A percentile compares a stretch with the other conserved stretches of the same genome.
phyloP scores from a whole-genome alignment of 2,329 filamentous ascomycete genomes.

The Passalora sequoiae region DNA sequence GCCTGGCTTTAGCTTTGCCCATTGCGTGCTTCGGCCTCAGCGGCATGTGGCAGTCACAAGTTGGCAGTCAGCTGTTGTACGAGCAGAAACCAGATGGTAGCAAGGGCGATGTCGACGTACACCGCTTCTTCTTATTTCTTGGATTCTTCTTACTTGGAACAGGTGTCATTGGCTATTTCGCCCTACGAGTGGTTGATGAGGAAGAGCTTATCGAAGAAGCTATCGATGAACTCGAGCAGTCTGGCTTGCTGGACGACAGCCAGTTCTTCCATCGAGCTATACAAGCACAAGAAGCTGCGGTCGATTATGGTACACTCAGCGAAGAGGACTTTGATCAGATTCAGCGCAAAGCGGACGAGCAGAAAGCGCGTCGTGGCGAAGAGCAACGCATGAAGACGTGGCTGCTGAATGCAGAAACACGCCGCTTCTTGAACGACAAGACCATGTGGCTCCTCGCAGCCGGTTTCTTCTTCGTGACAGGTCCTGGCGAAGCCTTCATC shows the following conservation, averaged over 20 bases:
- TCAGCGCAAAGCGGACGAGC: constrained; percentile 42
- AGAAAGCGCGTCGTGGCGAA: constrained; percentile 46
- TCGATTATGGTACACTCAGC: constrained; percentile 59
- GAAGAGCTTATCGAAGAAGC: constrained; percentile 84
- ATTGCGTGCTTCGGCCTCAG: constrained; percentile 91
- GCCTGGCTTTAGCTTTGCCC: constrained; percentile 80
- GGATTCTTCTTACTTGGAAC: constrained; percentile 63
- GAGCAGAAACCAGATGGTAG: constrained; percentile 60
- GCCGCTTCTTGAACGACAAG: constrained; percentile 73
- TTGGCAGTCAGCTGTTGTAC: constrained; percentile 72
- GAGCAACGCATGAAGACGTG: constrained; percentile 74
- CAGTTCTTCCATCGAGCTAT: constrained; percentile 60
- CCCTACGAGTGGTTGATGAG: constrained; percentile 74
- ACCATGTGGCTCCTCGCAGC: constrained; percentile 95
- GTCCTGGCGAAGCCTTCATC: constrained; percentile 94
- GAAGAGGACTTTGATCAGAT: constrained; percentile 43
- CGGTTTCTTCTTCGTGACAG: constrained; percentile 88
- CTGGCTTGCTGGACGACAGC: constrained; percentile 72
- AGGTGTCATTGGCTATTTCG: constrained; percentile 68
- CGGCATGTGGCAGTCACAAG: constrained; percentile 91
- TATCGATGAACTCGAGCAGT: constrained; percentile 84
- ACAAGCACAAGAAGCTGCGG: constrained; percentile 34
- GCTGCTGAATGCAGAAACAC: constrained; percentile 87
- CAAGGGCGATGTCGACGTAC: constrained; percentile 63
- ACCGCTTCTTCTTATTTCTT: constrained; percentile 83